A percentile compares a stretch with the other conserved stretches of the same genome.
Conservation (phyloP, 2,329 filamentous ascomycete genomes). For the Colletotrichum limetticola region DNA sequence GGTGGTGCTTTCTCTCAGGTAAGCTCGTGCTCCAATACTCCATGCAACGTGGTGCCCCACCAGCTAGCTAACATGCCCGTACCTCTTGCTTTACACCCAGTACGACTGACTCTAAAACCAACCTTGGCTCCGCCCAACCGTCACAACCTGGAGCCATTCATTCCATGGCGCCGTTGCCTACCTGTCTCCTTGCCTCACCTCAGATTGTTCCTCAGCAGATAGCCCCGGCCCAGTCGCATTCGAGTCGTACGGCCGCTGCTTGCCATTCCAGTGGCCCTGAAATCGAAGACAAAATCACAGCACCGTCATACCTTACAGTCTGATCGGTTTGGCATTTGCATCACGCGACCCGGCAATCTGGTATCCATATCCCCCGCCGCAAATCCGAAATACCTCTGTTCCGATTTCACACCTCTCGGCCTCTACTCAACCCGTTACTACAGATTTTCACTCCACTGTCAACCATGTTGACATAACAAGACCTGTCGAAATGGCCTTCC, state of each 20-base stretch:
- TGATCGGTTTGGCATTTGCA: neutral
- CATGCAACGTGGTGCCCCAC: slow-evolving; percentile 10
- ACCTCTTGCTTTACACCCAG: neutral
- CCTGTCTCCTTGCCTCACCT: slow-evolving; percentile 5
- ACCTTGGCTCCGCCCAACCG: slow-evolving; percentile 19
- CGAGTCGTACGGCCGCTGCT: slow-evolving; percentile 24
- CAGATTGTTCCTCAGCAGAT: neutral
- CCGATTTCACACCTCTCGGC: neutral
- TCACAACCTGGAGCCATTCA: slow-evolving; percentile 2
- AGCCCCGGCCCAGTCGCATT: neutral
- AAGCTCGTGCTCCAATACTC: neutral
- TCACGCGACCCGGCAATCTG: slow-evolving; percentile 2
- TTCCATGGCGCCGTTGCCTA: neutral
- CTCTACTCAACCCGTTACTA: neutral
- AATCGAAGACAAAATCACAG: neutral
- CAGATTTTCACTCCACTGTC: neutral
- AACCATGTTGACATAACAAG: slow-evolving; percentile 25
- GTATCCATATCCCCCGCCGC: neutral
- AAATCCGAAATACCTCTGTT: neutral
- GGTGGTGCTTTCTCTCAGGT: neutral
- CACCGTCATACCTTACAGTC: neutral
- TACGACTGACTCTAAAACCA: slow-evolving; percentile 25
- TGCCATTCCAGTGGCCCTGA: neutral
- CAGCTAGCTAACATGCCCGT: neutral
- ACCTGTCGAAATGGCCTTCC: slow-evolving; percentile 47